Evolutionary conservation across 306 rosid genomes (phyloP), one percentile per base, ranked within the genome.

Genomic region (Prunus padus): DNA sequence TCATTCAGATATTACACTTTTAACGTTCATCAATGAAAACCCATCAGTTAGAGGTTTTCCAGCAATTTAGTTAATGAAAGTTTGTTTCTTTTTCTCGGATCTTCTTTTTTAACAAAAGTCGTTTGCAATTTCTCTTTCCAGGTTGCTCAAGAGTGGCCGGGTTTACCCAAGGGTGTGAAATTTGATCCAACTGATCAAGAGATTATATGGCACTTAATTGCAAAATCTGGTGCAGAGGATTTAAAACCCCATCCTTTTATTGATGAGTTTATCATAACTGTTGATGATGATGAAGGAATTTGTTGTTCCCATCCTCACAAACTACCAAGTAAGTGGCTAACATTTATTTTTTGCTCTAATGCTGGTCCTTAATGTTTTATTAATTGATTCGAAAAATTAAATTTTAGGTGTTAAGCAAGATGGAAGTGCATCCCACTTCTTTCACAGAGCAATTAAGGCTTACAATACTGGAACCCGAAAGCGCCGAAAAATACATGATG

Each of bases 171-270:
- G 79, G 98, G 98, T 25, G 98, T 93, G 61, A 93, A 93, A 77
- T 93, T 93, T 84, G 93, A 91, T 83, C 98, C 98, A 51, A 85
- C 97, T 3, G 97, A 93, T 77, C 96, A 86, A 40, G 98, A 91
- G 81, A 86, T 91, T 65, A 86, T 91, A 19, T 82, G 83, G 85
- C 97, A 93, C 77, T 88, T 93, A 79, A 83, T 86, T 66, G 90
- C 96, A 42, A 93, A 93, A 82, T 83, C 65, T 75, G 91, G 93
- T 69, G 77, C 46, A 57, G 89, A 45, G 51, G 77, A 74, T 65
- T 44, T 75, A 25, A 88, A 82, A 49, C 81, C 91, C 65, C 98
- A 93, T 79, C 97, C 93, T 69, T 93, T 91, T 50, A 82, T 93
- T 71, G 89, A 91, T 20, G 97, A 88, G 50, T 93, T 93, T 65